Conservation (phyloP, 106 monocot species). For the Gastrodia elata region DNA sequence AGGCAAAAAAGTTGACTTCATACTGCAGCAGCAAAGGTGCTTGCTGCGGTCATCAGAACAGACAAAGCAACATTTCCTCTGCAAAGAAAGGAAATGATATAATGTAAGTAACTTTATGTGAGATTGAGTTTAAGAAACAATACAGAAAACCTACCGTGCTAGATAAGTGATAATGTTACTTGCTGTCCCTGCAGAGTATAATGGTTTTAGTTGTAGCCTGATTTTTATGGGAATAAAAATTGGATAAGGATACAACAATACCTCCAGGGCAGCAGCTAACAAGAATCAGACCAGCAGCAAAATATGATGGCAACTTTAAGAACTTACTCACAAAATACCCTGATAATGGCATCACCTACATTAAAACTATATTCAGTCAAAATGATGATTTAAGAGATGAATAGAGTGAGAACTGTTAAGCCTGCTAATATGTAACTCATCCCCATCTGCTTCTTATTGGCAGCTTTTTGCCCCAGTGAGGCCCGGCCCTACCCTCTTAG, state of each 20-base stretch:
- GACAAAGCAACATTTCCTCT: slow-evolving; percentile 94
- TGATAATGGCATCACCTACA: slow-evolving; percentile 89
- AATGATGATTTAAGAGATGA: too few species aligned
- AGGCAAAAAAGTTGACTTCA: not conserved
- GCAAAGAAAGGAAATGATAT: slow-evolving; percentile 19
- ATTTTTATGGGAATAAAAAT: not conserved
- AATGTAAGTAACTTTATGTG: not conserved
- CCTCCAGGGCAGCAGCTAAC: slow-evolving; percentile 97
- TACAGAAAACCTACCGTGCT: slow-evolving; percentile 42
- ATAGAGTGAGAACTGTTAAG: too few species aligned
- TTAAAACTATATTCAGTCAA: slow-evolving; percentile 3
- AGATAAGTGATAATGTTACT: slow-evolving; percentile 95
- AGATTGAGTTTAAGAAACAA: not conserved
- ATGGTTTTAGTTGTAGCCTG: not conserved
- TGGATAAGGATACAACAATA: slow-evolving; percentile 8
- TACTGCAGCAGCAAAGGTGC: slow-evolving; percentile 83
- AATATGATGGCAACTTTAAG: slow-evolving; percentile 73
- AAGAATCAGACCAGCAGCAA: slow-evolving; percentile 86
- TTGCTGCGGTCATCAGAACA: slow-evolving; percentile 86
- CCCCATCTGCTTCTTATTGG: too few species aligned
- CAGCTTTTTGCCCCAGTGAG: too few species aligned
- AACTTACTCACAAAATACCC: slow-evolving; percentile 68
- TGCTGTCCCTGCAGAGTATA: slow-evolving; percentile 60
- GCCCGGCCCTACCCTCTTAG: too few species aligned
- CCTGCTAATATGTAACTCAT: too few species aligned